Evolutionary conservation across 805 yeast genomes (phyloP).

Genomic region (Scheffersomyces amazonensis): DNA sequence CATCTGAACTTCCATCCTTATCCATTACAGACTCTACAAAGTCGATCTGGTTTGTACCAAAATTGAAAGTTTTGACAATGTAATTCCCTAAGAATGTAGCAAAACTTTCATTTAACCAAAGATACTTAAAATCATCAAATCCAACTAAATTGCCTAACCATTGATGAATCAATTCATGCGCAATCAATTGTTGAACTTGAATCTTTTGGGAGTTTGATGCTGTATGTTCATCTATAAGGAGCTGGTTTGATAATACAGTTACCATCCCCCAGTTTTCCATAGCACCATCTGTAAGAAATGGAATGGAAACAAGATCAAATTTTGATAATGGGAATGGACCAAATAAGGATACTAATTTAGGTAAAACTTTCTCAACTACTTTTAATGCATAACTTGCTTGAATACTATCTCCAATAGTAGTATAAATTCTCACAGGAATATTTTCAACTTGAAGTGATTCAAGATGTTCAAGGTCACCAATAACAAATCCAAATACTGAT

Average conservation of each 20-base stretch:
- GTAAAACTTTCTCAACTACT: conserved; percentile 45
- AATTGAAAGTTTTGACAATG: conserved; percentile 25
- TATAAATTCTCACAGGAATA: conserved; percentile 50
- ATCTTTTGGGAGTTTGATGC: conserved; percentile 21
- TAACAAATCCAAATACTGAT: conserved; percentile 63
- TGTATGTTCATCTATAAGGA: conserved; percentile 19
- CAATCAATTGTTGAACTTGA: conserved; percentile 52
- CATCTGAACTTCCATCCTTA: conserved; percentile 26
- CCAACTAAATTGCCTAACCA: conserved; percentile 73
- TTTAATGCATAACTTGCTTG: conserved; percentile 51
- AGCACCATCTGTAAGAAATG: conserved; percentile 72
- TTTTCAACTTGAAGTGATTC: conserved; percentile 8
- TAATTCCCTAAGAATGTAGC: conserved; percentile 70
- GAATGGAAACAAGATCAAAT: conserved; percentile 65
- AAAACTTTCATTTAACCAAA: conserved; percentile 77
- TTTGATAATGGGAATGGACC: conserved; percentile 58
- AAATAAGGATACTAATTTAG: conserved; percentile 45
- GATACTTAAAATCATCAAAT: conserved; percentile 63
- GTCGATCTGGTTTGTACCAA: conserved; percentile 5
- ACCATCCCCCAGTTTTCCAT: conserved; percentile 80
- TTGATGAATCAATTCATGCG: conserved; percentile 76
- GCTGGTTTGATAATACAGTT: conserved; percentile 53
- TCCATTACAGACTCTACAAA: conserved; percentile 29
- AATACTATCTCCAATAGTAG: conserved; percentile 50
- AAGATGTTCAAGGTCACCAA: conserved; percentile 64